Conservation (phyloP, 2,329 filamentous ascomycete species). For the Atkinsonella texensis region DNA sequence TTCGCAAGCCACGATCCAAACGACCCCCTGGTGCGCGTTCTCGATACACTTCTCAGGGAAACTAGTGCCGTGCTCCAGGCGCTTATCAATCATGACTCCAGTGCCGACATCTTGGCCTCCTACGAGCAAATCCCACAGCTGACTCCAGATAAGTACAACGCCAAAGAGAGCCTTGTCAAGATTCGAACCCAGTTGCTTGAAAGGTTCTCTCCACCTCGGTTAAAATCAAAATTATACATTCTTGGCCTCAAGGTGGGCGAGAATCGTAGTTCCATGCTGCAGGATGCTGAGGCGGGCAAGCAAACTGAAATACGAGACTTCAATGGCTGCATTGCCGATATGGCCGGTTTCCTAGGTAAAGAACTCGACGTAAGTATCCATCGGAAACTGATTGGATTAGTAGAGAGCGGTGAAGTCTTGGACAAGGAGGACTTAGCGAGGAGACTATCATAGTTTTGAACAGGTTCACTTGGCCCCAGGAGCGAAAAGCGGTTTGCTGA, state of each 20-base stretch:
- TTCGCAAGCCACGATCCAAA: conserved; percentile 30
- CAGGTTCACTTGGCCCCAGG: background rate
- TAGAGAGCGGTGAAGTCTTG: conserved; percentile 25
- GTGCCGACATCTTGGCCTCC: conserved; percentile 23
- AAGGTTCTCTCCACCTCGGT: conserved; percentile 29
- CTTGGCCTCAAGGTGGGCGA: conserved; percentile 35
- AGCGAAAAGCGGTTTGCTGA: background rate
- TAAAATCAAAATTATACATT: conserved; percentile 33
- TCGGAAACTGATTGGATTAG: conserved; percentile 28
- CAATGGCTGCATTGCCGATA: conserved; percentile 46
- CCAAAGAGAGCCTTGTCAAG: background rate
- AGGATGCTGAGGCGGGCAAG: conserved; percentile 41
- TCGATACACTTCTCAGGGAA: conserved; percentile 62
- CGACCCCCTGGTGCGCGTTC: conserved; percentile 40
- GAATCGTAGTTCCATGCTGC: conserved; percentile 51
- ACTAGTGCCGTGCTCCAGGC: conserved; percentile 59
- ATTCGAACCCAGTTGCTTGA: conserved; percentile 3
- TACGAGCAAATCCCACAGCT: background rate
- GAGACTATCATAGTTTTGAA: conserved; percentile 9
- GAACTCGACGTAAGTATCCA: conserved; percentile 26
- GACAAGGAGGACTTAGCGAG: conserved; percentile 21
- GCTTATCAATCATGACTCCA: conserved; percentile 49
- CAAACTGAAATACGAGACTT: conserved; percentile 45
- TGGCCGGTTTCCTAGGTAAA: conserved; percentile 25
- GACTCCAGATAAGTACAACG: background rate